phyloP scores from a whole-genome alignment of 1,284 basidiomycete genomes.

The Moesziomyces sp. region DNA sequence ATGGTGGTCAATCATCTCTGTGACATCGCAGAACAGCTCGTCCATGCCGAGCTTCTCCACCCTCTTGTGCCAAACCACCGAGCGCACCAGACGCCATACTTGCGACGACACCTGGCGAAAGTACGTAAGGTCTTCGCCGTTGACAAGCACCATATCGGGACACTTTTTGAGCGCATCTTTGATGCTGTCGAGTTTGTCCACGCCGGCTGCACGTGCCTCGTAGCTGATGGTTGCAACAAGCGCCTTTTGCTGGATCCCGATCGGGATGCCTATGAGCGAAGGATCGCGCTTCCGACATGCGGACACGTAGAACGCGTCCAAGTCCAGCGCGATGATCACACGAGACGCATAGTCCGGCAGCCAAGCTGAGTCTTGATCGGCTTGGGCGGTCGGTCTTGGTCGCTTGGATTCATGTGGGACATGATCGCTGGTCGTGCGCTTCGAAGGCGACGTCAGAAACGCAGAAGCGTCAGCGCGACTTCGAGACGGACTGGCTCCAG shows the following conservation, averaged over 20 bases:
- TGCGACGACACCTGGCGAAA: slow-evolving; percentile 63
- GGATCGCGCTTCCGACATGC: slow-evolving; percentile 67
- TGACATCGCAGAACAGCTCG: slow-evolving; percentile 68
- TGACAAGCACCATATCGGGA: slow-evolving; percentile 67
- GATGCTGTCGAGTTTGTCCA: slow-evolving; percentile 66
- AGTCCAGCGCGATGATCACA: slow-evolving; percentile 50
- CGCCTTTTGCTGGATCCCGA: slow-evolving; percentile 69
- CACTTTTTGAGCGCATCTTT: slow-evolving; percentile 62
- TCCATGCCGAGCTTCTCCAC: slow-evolving; percentile 69
- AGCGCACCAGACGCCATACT: slow-evolving; percentile 62
- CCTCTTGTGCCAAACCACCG: slow-evolving; percentile 50
- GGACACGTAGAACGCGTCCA: slow-evolving; percentile 66
- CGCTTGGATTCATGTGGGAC: slow-evolving; percentile 6
- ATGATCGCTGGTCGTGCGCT: not conserved
- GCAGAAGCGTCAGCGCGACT: not conserved
- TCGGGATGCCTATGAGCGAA: slow-evolving; percentile 63
- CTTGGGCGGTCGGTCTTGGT: slow-evolving; percentile 2
- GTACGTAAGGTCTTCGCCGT: slow-evolving; percentile 68
- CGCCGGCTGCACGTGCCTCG: slow-evolving; percentile 67
- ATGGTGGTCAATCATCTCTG: slow-evolving; percentile 65
- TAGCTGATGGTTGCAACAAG: slow-evolving; percentile 69
- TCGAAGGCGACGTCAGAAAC: not conserved
- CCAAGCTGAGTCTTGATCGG: not conserved
- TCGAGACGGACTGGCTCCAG: not conserved
- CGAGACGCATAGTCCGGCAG: slow-evolving; percentile 12